Conservation (phyloP, 768 basidiomycete genomes). For the Termitomyces sp. region DNA sequence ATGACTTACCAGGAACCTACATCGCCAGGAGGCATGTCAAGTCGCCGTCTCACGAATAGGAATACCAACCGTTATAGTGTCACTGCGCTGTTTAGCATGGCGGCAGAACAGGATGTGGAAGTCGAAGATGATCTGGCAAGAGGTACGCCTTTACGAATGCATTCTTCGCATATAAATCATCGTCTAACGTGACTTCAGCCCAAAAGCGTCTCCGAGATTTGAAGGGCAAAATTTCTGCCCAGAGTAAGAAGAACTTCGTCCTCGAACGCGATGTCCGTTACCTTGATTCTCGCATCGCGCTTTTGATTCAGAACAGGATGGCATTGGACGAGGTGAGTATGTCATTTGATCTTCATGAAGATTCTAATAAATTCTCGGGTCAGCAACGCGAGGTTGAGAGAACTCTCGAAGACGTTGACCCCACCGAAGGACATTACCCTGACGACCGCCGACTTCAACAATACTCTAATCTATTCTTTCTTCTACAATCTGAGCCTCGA, state of each 20-base stretch:
- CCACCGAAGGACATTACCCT: constrained; percentile 86
- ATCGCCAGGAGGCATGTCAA: constrained; percentile 61
- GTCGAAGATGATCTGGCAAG: constrained; percentile 95
- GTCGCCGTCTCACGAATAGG: constrained; percentile 79
- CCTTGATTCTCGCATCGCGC: constrained; percentile 93
- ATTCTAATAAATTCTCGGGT: constrained; percentile 7
- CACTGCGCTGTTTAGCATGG: constrained; percentile 94
- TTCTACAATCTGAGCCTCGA: constrained; percentile 95
- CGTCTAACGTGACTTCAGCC: constrained; percentile 40
- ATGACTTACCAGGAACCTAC: constrained; percentile 63
- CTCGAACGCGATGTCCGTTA: constrained; percentile 98
- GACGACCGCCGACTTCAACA: constrained; percentile 93
- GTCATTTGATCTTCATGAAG: constrained; percentile 4
- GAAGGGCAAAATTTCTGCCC: constrained; percentile 94
- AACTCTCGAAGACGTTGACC: constrained; percentile 93
- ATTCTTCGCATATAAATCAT: neutral
- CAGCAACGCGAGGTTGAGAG: constrained; percentile 94
- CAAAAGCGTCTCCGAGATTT: constrained; percentile 96
- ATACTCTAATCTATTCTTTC: constrained; percentile 98
- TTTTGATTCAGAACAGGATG: constrained; percentile 98
- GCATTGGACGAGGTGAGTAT: constrained; percentile 82
- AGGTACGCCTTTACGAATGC: constrained; percentile 47
- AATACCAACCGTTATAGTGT: constrained; percentile 97
- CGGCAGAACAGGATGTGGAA: constrained; percentile 97
- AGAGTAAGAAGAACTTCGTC: constrained; percentile 99